These are phyloP conservation scores for Cadophora sp. DNA, from an alignment of 2,329 filamentous ascomycete genomes.

Conservation along the genomic window DNA sequence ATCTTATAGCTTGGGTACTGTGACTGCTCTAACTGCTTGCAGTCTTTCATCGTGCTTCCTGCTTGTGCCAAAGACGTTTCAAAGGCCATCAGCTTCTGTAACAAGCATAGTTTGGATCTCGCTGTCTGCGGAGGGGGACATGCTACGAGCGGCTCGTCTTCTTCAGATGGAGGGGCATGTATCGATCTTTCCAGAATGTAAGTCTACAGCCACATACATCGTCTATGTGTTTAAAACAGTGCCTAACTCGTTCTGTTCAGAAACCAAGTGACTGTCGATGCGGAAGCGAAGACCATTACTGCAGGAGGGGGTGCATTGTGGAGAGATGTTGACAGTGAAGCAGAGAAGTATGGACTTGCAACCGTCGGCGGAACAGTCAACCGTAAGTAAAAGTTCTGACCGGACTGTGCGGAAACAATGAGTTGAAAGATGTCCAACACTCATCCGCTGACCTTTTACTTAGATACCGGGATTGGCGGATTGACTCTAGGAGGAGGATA, in stretches of 20 bases:
- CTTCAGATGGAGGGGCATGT: constrained; percentile 33
- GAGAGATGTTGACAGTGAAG: constrained; percentile 37
- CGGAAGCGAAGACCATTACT: constrained; percentile 26
- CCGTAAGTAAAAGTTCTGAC: background rate
- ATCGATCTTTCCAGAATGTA: constrained; percentile 38
- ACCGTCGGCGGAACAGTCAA: constrained; percentile 38
- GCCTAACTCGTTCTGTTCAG: constrained; percentile 23
- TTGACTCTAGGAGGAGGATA: constrained; percentile 47
- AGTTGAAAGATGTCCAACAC: background rate
- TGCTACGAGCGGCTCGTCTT: constrained; percentile 33
- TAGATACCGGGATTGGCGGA: constrained; percentile 29
- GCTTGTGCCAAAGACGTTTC: constrained; percentile 32
- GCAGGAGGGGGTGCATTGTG: constrained; percentile 38
- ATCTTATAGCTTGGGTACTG: background rate
- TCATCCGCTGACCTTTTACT: background rate
- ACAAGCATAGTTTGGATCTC: constrained; percentile 27
- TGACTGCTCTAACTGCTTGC: constrained; percentile 10
- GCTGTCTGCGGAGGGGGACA: constrained; percentile 34
- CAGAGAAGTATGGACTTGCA: constrained; percentile 32
- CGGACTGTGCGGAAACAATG: background rate
- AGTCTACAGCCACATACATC: background rate
- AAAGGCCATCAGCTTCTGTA: constrained; percentile 30
- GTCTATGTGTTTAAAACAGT: background rate
- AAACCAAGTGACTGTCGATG: constrained; percentile 30
- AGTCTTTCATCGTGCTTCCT: constrained; percentile 35